Evolutionary conservation across 306 rosid species (phyloP).

Genomic region (Cucurbita ficifolia): DNA sequence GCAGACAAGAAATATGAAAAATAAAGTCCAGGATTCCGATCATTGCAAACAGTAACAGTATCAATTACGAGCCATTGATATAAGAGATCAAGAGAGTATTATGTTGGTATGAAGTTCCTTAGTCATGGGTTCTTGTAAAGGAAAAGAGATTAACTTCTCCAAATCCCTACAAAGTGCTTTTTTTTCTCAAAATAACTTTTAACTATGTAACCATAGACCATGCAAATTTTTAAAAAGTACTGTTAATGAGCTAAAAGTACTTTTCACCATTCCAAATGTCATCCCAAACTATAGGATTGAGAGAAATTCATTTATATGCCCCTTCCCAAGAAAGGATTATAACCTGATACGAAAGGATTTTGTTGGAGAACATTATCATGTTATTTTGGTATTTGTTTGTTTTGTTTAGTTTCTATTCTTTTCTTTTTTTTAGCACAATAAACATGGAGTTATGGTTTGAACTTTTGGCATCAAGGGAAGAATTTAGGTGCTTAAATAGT

Average conservation of each 20-base stretch:
- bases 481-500: no score
- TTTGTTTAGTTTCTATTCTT: no score
- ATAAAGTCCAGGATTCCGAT: neutral
- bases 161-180: no score
- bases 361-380: neutral
- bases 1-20: no score
- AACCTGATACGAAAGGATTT: neutral
- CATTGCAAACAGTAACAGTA: neutral
- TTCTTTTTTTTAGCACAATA: neutral
- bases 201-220: neutral
- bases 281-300: neutral
- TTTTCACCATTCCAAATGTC: no score
- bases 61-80: neutral
- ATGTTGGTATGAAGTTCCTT: neutral
- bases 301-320: neutral
- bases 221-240: neutral
- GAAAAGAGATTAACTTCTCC: neutral
- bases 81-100: neutral
- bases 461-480: neutral
- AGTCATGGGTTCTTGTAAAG: neutral
- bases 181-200: no score
- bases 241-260: neutral
- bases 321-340: neutral
- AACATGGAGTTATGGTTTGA: neutral
- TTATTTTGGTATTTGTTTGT: neutral